Percentiles rank a stretch among this genome's conserved stretches.
Evolutionary conservation across 805 yeast species (phyloP).

Genomic region (Blastobotrys attinorum): DNA sequence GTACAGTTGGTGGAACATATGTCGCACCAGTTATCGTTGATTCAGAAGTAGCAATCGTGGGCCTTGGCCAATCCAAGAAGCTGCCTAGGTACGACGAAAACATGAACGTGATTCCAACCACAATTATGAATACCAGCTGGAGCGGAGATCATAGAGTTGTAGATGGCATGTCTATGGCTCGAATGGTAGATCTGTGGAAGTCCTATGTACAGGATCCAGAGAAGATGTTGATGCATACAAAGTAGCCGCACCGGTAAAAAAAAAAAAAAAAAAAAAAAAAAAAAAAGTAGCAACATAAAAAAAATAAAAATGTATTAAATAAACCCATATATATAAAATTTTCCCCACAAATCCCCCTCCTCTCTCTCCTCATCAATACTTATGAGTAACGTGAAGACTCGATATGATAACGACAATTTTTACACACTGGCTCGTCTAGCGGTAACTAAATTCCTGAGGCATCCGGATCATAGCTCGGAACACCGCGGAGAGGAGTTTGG

Average conservation of each 20-base stretch:
- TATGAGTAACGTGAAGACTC: too few relatives aligned
- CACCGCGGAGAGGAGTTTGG: constrained; percentile 1
- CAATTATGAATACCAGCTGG: constrained; percentile 27
- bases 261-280: not conserved
- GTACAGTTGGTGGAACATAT: constrained; percentile 30
- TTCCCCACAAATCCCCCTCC: too few relatives aligned
- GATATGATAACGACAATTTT: too few relatives aligned
- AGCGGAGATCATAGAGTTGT: constrained; percentile 29
- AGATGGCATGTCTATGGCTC: constrained; percentile 31
- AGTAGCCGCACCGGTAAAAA: constrained; percentile 2
- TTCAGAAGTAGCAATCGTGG: constrained; percentile 28
- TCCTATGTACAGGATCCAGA: constrained; percentile 20
- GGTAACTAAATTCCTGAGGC: not conserved
- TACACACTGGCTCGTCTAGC: not conserved
- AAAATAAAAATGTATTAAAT: too few relatives aligned
- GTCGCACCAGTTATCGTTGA: constrained; percentile 29
- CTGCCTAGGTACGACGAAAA: constrained; percentile 23
- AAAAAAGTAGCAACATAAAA: not conserved
- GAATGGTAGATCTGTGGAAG: constrained; percentile 23
- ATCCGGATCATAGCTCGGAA: too few relatives aligned
- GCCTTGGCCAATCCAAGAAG: constrained; percentile 23
- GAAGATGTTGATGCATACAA: constrained; percentile 14
- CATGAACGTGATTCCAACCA: constrained; percentile 21
- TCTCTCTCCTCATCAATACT: too few relatives aligned
- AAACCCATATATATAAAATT: too few relatives aligned